Evolutionary conservation across 345 rosid genomes (phyloP), one percentile per base, ranked within the genome.

Genomic region (Salix suchowensis): DNA sequence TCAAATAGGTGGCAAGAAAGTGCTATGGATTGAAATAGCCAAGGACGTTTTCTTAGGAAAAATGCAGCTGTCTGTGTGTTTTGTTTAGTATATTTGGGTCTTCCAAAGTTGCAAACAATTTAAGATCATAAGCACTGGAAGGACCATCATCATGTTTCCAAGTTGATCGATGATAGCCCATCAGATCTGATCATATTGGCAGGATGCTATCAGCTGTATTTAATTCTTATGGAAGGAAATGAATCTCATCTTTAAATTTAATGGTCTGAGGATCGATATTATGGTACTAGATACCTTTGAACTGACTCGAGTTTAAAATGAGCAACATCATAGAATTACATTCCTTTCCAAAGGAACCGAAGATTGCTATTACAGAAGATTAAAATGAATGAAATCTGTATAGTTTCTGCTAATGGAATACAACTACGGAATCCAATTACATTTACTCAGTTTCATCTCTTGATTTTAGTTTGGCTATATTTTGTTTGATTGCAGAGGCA

Each of bases 401-500:
- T 15, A 72, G 75, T n/a, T 72, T 58, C 65, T 68, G 71, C 21
- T 13, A 39, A 42, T 24, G n/a, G 52, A 7, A 19, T 23, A 68
- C 52, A 28, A 8, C 44, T 68, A 13, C 6, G 50, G 18, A 46
- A 46, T 46, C 50, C 50, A 46, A 12, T 71, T n/a, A 64, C 58
- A 2, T 7, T 30, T 7, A 13, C 18, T 30, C 8, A 13, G 8
- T 64, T 30, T 32, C 30, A 9, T 65, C 9, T 75, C 76, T 77
- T 26, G 74, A 60, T 36, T 4, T 10, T 70, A 46, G 18, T 39
- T 73, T 65, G 37, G 58, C 62, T 80, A 62, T 80, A 62, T 72
- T 64, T 16, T 74, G 15, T 74, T 76, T 26, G 19, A 78, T 82
- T 83, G 79, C 93, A 92, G 97, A 84, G 85, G 76, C 93, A 81